Base-by-base conservation (phyloP, 1,284 basidiomycete genomes). In the Boletus smithii region DNA sequence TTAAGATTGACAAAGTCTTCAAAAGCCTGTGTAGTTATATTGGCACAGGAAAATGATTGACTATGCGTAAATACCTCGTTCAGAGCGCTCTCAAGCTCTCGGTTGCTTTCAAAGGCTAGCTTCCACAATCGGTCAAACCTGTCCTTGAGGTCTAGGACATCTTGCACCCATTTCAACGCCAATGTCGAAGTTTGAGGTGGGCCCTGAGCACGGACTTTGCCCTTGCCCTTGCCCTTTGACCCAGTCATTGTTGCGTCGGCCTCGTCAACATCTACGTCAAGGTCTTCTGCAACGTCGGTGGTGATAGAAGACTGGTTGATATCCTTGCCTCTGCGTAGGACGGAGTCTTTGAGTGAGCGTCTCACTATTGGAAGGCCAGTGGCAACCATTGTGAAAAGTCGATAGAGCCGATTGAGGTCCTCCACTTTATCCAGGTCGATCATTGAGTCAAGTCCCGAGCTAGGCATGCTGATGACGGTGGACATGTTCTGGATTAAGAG, bases 111-210 rank as follows among this genome's bases (percentile, higher is more conserved):
- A 62, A 97, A 95, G 1, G 90, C 81, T 23, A 75, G 66, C 38
- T 72, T 76, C 77, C 93, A 86, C 8, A 97, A 69, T 9, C 61
- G 61, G 59, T 97, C 92, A 62, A 97, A 93, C 62, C 83, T 90
- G 69, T 95, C 91, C 69, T 98, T 97, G 50, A 99, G 74, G 52
- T 87, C 82, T 9, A 99, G 74, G 8, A 97, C 89, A 56, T 91
- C 86, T 67, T 97, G 86, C 0, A 99, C 95, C 97, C 97, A 99
- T 63, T 85, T 86, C 46, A 97, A 72, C 1, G 95, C 97, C 16
- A 76, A 56, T 3, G 70, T 59, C 27, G 77, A 65, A 1, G 74
- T 77, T 49, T 83, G 79, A 24, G 75, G 56, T 11, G 63, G 68
- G 8, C 65, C 66, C 14, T 66, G 63, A 9, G 64, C 65, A 44